Evolutionary conservation across 768 basidiomycete species (phyloP).

Genomic region (Leccinum obscurum): DNA sequence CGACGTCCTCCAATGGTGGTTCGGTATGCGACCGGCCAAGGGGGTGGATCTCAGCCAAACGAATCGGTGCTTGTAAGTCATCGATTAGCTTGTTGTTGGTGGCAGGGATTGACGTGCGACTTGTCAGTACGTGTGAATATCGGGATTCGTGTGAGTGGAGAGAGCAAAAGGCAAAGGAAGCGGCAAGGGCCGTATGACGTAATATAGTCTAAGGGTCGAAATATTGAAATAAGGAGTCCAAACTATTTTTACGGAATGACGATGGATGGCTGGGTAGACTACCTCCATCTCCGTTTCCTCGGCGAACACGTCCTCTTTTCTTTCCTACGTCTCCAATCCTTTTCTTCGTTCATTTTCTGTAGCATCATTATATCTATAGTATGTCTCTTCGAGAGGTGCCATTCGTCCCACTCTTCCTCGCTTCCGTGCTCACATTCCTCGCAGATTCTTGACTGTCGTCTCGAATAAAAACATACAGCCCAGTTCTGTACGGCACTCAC

Average conservation of each 20-base stretch:
- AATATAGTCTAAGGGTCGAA: neutral
- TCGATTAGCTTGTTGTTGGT: neutral
- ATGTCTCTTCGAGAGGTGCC: slow-evolving; percentile 60
- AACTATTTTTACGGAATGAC: neutral
- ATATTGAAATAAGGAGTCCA: neutral
- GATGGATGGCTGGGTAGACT: slow-evolving; percentile 51
- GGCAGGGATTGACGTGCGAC: slow-evolving; percentile 1
- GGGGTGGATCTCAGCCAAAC: slow-evolving; percentile 67
- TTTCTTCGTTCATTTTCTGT: slow-evolving; percentile 48
- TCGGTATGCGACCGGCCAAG: slow-evolving; percentile 60
- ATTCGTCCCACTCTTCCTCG: slow-evolving; percentile 10
- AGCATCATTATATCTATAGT: slow-evolving; percentile 44
- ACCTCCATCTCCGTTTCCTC: slow-evolving; percentile 41
- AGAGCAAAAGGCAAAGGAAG: slow-evolving; percentile 46
- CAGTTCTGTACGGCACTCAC: slow-evolving; percentile 39
- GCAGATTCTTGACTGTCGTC: slow-evolving; percentile 51
- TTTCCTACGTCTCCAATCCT: slow-evolving; percentile 45
- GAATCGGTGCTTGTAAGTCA: slow-evolving; percentile 64
- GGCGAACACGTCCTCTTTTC: slow-evolving; percentile 49
- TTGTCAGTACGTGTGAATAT: slow-evolving; percentile 71
- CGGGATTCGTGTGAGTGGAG: slow-evolving; percentile 79
- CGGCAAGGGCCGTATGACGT: slow-evolving; percentile 11
- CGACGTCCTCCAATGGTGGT: slow-evolving; percentile 72
- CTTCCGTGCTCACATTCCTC: slow-evolving; percentile 1
- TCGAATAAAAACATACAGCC: slow-evolving; percentile 52